A percentile compares a stretch with the other conserved stretches of the same genome.
Conservation (phyloP, 2,329 filamentous ascomycete species). For the Xylariaceae sp. region DNA sequence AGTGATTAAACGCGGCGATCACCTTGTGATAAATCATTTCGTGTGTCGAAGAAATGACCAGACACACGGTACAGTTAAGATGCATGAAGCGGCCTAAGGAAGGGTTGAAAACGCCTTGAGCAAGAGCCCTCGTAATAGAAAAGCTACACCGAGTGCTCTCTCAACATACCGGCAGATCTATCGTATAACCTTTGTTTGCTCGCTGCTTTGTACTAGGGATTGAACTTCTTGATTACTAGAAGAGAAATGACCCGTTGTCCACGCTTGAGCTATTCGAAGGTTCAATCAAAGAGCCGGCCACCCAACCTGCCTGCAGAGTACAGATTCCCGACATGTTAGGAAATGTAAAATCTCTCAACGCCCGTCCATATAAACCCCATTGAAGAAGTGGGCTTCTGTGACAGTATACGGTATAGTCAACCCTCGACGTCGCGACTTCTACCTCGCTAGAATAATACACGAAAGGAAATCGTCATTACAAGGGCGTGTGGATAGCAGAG, state of each 20-base stretch:
- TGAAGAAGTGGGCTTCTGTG: not conserved
- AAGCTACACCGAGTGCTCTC: too few relatives aligned
- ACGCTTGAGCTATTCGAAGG: slow-evolving; percentile 2
- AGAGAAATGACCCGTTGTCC: too few relatives aligned
- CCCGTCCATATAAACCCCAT: not conserved
- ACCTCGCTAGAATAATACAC: slow-evolving; percentile 15
- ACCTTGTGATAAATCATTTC: too few relatives aligned
- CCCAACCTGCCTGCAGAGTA: not conserved
- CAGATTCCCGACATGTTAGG: not conserved
- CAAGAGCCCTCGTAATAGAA: too few relatives aligned
- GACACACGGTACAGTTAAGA: too few relatives aligned
- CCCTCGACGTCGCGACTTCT: slow-evolving; percentile 1
- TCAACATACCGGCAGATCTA: too few relatives aligned
- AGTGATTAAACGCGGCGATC: too few relatives aligned
- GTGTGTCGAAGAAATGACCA: too few relatives aligned
- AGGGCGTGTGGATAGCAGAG: not conserved
- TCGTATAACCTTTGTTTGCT: too few relatives aligned
- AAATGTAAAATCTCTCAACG: slow-evolving; percentile 1
- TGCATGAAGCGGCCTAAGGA: too few relatives aligned
- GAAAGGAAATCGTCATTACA: slow-evolving; percentile 7
- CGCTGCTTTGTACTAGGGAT: too few relatives aligned
- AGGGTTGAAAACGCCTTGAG: too few relatives aligned
- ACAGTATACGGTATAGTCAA: not conserved
- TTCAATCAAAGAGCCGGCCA: not conserved
- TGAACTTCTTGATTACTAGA: not conserved